phyloP scores from a whole-genome alignment of 2,329 filamentous ascomycete genomes.

The Chaetomium strumarium region DNA sequence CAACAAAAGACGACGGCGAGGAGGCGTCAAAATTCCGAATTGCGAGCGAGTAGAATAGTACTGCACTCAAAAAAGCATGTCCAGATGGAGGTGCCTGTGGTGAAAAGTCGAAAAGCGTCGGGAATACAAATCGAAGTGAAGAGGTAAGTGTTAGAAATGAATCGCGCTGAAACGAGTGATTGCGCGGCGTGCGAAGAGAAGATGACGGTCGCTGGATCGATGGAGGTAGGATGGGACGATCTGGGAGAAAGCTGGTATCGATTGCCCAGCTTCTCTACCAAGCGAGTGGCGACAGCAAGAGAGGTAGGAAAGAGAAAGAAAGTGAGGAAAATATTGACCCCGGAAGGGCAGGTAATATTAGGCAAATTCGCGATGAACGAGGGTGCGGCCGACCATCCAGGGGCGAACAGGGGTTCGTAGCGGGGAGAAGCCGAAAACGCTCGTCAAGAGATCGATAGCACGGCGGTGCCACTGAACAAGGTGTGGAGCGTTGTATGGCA shows the following conservation, averaged over 20 bases:
- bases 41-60: neutral
- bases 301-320: neutral
- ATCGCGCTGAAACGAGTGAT: constrained; percentile 10
- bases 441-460: neutral
- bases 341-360: constrained; percentile 1
- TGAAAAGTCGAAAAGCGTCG: neutral
- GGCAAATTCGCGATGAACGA: constrained; percentile 1
- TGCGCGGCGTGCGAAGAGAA: neutral
- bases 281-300: constrained; percentile 1
- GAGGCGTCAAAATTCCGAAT: neutral
- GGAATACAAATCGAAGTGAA: neutral
- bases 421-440: neutral
- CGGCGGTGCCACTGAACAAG: neutral
- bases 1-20: neutral
- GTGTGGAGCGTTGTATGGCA: neutral
- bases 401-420: neutral
- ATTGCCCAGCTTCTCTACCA: neutral
- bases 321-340: neutral
- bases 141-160: neutral
- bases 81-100: neutral
- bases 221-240: neutral
- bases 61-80: constrained; percentile 1
- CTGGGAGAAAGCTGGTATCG: neutral
- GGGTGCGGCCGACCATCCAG: constrained; percentile 1
- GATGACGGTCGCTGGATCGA: neutral